Evolutionary conservation across 495 filamentous ascomycete species (phyloP).

Genomic region (Xylaria curta): DNA sequence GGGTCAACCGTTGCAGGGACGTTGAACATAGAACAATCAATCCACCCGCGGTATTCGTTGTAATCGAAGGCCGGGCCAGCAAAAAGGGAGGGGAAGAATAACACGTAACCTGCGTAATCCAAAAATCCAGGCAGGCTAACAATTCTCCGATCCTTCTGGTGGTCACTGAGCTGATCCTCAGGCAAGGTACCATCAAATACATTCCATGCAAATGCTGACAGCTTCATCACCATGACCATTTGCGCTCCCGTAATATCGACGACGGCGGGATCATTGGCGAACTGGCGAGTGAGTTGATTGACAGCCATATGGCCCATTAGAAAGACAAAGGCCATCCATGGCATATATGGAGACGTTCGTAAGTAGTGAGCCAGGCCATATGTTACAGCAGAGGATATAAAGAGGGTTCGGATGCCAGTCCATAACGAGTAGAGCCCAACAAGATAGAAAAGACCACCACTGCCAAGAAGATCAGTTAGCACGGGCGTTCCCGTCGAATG

Average conservation of each 20-base stretch:
- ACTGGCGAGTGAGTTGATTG: constrained; percentile 84
- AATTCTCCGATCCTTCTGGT: constrained; percentile 84
- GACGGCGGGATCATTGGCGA: constrained; percentile 63
- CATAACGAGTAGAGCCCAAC: constrained; percentile 96
- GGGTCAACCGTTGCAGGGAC: constrained; percentile 79
- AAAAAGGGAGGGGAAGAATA: constrained; percentile 93
- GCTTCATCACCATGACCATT: constrained; percentile 99
- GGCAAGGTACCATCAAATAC: constrained; percentile 87
- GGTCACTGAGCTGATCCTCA: constrained; percentile 77
- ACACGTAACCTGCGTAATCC: constrained; percentile 86
- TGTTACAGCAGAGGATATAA: constrained; percentile 77
- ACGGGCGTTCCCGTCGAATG: neutral
- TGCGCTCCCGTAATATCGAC: constrained; percentile 95
- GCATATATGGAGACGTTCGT: constrained; percentile 88
- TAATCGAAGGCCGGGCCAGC: constrained; percentile 92
- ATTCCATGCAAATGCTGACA: constrained; percentile 97
- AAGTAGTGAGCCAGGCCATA: constrained; percentile 87
- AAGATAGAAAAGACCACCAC: constrained; percentile 76
- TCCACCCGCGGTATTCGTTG: constrained; percentile 88
- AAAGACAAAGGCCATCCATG: constrained; percentile 94
- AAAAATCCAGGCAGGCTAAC: constrained; percentile 72
- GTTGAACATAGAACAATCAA: constrained; percentile 93
- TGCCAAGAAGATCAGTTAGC: constrained; percentile 26
- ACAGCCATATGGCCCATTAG: constrained; percentile 95
- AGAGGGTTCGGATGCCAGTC: constrained; percentile 79